These are phyloP conservation scores for Zoysia pacifica DNA, from an alignment of 176 grass and related monocot genomes.

Conservation along the genomic window DNA sequence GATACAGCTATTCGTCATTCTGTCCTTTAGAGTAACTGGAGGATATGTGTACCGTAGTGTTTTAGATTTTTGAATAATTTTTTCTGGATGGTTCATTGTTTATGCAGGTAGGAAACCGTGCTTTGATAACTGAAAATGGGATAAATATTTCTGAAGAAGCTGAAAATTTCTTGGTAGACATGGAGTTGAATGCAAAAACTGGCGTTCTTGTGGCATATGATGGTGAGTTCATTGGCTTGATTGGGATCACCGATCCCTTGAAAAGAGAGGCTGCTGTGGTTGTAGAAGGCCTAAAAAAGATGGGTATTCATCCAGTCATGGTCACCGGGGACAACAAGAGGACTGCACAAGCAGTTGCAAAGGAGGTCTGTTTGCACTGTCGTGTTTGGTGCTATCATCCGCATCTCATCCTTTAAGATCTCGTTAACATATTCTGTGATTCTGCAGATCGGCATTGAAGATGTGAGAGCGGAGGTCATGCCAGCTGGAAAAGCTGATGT, in stretches of 20 bases:
- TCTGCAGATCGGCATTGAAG: conserved; percentile 66
- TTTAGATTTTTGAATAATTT: not conserved
- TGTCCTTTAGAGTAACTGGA: not conserved
- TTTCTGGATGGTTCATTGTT: conserved; percentile 22
- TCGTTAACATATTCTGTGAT: conserved; percentile 3
- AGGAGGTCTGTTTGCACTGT: conserved; percentile 58
- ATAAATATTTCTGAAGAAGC: conserved; percentile 67
- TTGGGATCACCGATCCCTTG: conserved; percentile 87
- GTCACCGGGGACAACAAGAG: conserved; percentile 90
- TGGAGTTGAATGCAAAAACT: conserved; percentile 80
- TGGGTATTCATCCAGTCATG: conserved; percentile 85
- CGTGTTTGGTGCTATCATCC: conserved; percentile 18
- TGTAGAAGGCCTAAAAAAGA: conserved; percentile 80
- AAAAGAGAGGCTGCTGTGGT: conserved; percentile 93
- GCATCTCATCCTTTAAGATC: not conserved
- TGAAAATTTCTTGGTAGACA: conserved; percentile 71
- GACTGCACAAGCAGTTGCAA: conserved; percentile 82
- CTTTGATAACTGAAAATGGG: conserved; percentile 76
- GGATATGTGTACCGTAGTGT: not conserved
- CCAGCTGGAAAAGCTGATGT: conserved; percentile 60
- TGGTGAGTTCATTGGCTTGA: conserved; percentile 62
- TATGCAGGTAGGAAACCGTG: conserved; percentile 73
- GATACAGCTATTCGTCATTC: conserved; percentile 13
- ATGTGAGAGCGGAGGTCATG: conserved; percentile 14
- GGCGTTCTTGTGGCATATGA: conserved; percentile 80